phyloP scores from a whole-genome alignment of 129 eudicot genomes.

The Scalesia atractyloides region DNA sequence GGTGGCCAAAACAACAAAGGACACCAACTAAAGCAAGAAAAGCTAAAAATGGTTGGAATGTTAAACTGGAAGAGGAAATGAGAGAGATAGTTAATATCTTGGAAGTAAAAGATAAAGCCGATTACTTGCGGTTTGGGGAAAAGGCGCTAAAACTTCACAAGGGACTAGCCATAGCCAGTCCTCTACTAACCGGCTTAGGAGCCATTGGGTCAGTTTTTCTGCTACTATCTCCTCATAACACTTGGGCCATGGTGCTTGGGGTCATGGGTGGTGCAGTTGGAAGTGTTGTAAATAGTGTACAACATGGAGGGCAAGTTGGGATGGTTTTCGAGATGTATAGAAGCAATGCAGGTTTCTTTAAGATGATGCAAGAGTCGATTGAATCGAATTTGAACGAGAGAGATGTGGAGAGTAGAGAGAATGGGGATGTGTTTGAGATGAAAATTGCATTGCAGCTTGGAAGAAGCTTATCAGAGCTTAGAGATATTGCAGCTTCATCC shows the following conservation, averaged over 20 bases:
- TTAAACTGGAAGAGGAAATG: conserved; percentile 56
- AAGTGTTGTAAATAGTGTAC: conserved; percentile 45
- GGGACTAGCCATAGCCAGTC: conserved; percentile 51
- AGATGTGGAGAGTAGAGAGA: conserved; percentile 48
- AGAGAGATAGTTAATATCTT: conserved; percentile 42
- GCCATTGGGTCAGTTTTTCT: conserved; percentile 50
- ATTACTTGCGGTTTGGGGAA: conserved; percentile 57
- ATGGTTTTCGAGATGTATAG: conserved; percentile 77
- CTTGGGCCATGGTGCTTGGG: conserved; percentile 56
- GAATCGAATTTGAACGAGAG: conserved; percentile 46
- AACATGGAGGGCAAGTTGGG: conserved; percentile 80
- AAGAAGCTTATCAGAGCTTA: conserved; percentile 58
- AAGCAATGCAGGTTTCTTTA: conserved; percentile 69
- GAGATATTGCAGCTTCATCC: conserved; percentile 47
- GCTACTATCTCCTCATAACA: conserved; percentile 24
- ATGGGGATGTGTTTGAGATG: conserved; percentile 60
- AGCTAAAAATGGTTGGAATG: conserved; percentile 49
- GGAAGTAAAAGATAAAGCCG: conserved; percentile 52
- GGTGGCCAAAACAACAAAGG: conserved; percentile 65
- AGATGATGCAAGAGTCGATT: conserved; percentile 48
- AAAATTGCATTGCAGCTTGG: conserved; percentile 69
- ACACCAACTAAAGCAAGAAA: not conserved
- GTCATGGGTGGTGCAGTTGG: conserved; percentile 59
- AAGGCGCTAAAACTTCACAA: conserved; percentile 60
- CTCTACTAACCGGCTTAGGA: conserved; percentile 52